These are phyloP conservation scores for Phanerochaete sordida DNA, from an alignment of 768 basidiomycete species.

Conservation along the genomic window DNA sequence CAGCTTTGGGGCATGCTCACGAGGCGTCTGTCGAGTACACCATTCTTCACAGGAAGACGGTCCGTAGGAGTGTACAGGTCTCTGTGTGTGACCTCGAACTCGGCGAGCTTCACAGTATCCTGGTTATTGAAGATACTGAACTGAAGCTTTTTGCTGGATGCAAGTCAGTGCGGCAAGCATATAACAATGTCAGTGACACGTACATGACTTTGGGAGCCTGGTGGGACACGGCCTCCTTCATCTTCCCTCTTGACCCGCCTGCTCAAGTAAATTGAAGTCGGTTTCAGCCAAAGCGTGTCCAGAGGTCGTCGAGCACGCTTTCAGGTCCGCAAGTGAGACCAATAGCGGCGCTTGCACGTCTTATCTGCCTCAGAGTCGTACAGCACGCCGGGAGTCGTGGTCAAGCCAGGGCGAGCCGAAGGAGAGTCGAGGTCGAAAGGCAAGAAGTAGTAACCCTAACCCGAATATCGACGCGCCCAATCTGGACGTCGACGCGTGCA, in stretches of 20 bases:
- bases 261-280: not conserved
- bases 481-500: slow-evolving; percentile 16
- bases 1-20: slow-evolving; percentile 34
- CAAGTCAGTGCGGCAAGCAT: not conserved
- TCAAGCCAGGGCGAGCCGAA: not conserved
- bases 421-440: not conserved
- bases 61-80: slow-evolving; percentile 87
- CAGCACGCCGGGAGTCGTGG: not conserved
- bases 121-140: slow-evolving; percentile 93
- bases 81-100: slow-evolving; percentile 92
- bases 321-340: not conserved
- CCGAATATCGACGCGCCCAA: slow-evolving; percentile 4
- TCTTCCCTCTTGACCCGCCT: slow-evolving; percentile 21
- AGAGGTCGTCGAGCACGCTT: not conserved
- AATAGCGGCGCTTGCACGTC: not conserved
- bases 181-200: slow-evolving; percentile 13
- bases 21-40: slow-evolving; percentile 88
- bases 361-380: not conserved
- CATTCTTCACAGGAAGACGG: slow-evolving; percentile 83
- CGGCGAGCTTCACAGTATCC: slow-evolving; percentile 92
- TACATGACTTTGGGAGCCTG: slow-evolving; percentile 84
- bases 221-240: slow-evolving; percentile 83
- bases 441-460: slow-evolving; percentile 5
- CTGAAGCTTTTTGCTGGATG: slow-evolving; percentile 85
- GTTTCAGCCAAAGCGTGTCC: not conserved